A percentile compares a stretch with the other conserved stretches of the same genome.
Evolutionary conservation across 306 rosid genomes (phyloP).

Genomic region (Cicer yamashitae): DNA sequence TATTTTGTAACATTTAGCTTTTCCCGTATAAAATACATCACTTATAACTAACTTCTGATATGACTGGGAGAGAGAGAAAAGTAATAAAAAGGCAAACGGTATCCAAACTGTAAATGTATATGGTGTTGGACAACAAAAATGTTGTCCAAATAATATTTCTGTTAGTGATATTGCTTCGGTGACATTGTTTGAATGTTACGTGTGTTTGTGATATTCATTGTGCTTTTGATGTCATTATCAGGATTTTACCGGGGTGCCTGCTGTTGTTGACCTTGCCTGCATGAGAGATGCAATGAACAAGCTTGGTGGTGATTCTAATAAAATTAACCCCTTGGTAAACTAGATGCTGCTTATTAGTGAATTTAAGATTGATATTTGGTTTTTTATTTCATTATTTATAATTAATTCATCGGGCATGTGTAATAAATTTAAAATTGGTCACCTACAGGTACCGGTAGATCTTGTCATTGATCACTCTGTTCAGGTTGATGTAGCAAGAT

Average conservation of each 20-base stretch:
- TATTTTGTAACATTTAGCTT: too few species aligned
- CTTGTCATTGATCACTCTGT: constrained; percentile 99
- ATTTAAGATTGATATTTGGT: constrained; percentile 2
- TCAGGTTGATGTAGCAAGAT: constrained; percentile 94
- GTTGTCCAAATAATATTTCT: too few species aligned
- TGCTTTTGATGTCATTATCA: constrained; percentile 46
- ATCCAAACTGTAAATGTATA: too few species aligned
- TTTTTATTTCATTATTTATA: background rate
- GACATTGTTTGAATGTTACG: background rate
- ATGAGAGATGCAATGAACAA: constrained; percentile 98
- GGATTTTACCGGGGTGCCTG: constrained; percentile 99
- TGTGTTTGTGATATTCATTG: constrained; percentile 32
- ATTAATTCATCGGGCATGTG: background rate
- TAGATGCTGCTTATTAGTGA: constrained; percentile 10
- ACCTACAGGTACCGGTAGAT: constrained; percentile 87
- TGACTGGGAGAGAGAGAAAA: too few species aligned
- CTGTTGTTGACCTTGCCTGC: constrained; percentile 97
- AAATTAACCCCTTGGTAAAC: constrained; percentile 93
- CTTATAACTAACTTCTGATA: too few species aligned
- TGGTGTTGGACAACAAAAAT: too few species aligned
- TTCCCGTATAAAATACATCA: too few species aligned
- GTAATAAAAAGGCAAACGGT: too few species aligned
- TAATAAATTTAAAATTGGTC: constrained; percentile 36
- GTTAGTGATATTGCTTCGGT: background rate
- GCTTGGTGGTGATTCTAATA: constrained; percentile 90